These are phyloP conservation scores for Avena eriantha DNA, from an alignment of 176 grass and related monocot genomes.

Conservation along the genomic window DNA sequence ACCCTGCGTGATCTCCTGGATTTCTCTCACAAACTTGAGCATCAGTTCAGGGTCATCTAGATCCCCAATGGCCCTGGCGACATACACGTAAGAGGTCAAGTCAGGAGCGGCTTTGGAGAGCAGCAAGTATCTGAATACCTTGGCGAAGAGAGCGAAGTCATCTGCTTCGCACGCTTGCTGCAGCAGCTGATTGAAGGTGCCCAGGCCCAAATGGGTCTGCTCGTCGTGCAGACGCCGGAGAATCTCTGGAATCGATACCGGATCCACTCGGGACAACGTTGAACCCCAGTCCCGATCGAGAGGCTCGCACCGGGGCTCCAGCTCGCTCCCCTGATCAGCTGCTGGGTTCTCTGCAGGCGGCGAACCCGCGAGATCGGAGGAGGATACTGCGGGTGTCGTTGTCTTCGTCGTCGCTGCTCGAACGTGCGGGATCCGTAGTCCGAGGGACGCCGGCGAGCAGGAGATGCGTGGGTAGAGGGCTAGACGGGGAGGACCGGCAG, in stretches of 20 bases:
- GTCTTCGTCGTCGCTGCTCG: background rate
- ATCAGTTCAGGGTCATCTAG: slow-evolving; percentile 56
- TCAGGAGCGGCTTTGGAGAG: slow-evolving; percentile 69
- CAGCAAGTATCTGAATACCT: slow-evolving; percentile 75
- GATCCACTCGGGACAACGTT: background rate
- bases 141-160: slow-evolving; percentile 1
- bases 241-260: background rate
- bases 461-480: background rate
- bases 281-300: background rate
- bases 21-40: slow-evolving; percentile 66
- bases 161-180: background rate
- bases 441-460: background rate
- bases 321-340: background rate
- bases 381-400: background rate
- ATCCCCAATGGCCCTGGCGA: slow-evolving; percentile 69
- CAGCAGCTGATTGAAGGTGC: slow-evolving; percentile 4
- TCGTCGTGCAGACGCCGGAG: slow-evolving; percentile 29
- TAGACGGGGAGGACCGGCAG: background rate
- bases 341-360: background rate
- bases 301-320: background rate
- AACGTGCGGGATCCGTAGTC: background rate
- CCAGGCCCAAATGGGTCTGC: background rate
- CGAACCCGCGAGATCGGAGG: background rate
- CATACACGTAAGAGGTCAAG: slow-evolving; percentile 64
- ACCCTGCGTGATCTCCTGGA: slow-evolving; percentile 61